Evolutionary conservation across 1,139 yeast genomes (phyloP).

Genomic region (Yamadazyma blattariae): DNA sequence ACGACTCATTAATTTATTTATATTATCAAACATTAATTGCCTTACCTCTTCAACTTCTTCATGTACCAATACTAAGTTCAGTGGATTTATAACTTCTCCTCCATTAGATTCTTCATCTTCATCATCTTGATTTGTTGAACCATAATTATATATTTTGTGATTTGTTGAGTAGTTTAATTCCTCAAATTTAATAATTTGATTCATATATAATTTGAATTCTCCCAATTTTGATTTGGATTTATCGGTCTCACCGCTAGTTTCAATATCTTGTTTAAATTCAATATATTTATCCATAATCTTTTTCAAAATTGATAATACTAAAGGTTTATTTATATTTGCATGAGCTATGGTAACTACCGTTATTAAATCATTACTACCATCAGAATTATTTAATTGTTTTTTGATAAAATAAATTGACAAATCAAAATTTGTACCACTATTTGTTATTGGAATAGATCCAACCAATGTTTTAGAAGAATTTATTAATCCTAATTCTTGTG

Average conservation of each 20-base stretch:
- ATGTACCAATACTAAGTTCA: constrained; percentile 38
- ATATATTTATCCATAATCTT: constrained; percentile 49
- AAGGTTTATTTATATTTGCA: constrained; percentile 39
- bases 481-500: constrained; percentile 54
- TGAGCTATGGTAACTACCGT: constrained; percentile 50
- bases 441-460: constrained; percentile 39
- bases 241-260: constrained; percentile 12
- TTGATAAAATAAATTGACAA: constrained; percentile 50
- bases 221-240: constrained; percentile 31
- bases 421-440: constrained; percentile 25
- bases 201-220: constrained; percentile 52
- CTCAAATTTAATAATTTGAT: constrained; percentile 48
- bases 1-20: constrained; percentile 66
- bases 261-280: constrained; percentile 33
- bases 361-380: constrained; percentile 48
- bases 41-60: constrained; percentile 55
- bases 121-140: constrained; percentile 20
- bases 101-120: constrained; percentile 18
- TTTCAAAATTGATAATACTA: constrained; percentile 46
- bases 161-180: constrained; percentile 45
- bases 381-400: constrained; percentile 35
- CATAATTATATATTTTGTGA: constrained; percentile 33
- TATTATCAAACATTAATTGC: constrained; percentile 65
- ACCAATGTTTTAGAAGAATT: constrained; percentile 46
- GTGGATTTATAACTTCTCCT: constrained; percentile 31